phyloP scores from a whole-genome alignment of 2,329 filamentous ascomycete species.

The Colletotrichum simmondsii region DNA sequence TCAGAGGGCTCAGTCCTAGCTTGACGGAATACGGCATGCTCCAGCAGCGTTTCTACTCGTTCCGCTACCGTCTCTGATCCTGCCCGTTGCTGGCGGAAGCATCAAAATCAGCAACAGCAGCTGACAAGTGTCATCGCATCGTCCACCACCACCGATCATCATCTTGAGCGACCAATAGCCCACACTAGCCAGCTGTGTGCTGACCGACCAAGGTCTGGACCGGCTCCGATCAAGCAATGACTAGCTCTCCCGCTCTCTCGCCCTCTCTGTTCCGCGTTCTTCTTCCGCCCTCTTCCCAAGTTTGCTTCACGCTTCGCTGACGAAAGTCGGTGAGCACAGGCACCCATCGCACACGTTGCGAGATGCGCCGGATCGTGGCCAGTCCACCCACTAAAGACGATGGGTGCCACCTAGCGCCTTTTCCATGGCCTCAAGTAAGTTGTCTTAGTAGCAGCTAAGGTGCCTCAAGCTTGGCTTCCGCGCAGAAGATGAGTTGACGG shows the following conservation, averaged over 20 bases:
- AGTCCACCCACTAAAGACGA: conserved; percentile 18
- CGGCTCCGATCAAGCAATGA: conserved; percentile 6
- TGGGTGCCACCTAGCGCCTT: conserved; percentile 17
- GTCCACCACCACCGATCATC: conserved; percentile 1
- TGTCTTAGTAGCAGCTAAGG: conserved; percentile 31
- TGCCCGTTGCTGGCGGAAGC: background rate
- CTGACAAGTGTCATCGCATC: conserved; percentile 10
- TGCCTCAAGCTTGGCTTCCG: conserved; percentile 31
- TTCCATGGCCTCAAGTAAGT: conserved; percentile 29
- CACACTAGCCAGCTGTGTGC: conserved; percentile 29
- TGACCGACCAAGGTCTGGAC: conserved; percentile 6
- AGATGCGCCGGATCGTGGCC: conserved; percentile 5
- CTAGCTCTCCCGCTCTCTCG: background rate
- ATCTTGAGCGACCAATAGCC: background rate
- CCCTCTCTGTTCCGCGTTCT: background rate
- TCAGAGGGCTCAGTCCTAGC: background rate
- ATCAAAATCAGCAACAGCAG: background rate
- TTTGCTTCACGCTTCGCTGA: conserved; percentile 14
- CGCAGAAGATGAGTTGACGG: conserved; percentile 31
- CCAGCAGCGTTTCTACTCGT: background rate
- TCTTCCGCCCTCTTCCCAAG: background rate
- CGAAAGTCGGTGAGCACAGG: conserved; percentile 21
- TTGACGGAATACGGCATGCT: background rate
- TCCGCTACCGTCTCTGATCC: background rate
- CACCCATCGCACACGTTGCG: conserved; percentile 23